These are phyloP conservation scores for Neopestalotiopsis sp. DNA, from an alignment of 2,329 filamentous ascomycete species.

Conservation along the genomic window DNA sequence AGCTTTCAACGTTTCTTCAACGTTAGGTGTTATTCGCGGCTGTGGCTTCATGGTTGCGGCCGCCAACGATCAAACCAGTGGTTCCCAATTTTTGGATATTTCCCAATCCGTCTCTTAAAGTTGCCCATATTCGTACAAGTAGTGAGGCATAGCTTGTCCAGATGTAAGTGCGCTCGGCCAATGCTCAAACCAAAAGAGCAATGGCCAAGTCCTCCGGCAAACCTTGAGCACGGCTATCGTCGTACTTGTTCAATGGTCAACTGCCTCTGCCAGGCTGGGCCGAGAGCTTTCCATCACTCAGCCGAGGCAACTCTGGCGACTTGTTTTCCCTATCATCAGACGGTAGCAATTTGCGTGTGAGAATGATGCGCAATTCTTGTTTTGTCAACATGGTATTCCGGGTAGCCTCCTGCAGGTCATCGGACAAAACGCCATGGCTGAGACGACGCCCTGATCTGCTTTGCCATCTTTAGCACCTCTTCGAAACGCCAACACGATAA, in stretches of 20 bases:
- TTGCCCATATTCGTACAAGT: not conserved
- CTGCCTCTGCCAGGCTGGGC: not conserved
- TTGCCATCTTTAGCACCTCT: not conserved
- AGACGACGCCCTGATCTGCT: not conserved
- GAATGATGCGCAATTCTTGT: not conserved
- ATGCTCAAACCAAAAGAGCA: not conserved
- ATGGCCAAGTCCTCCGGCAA: slow-evolving; percentile 1
- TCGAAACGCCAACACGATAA: not conserved
- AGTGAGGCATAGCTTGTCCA: not conserved
- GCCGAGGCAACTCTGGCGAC: too few relatives aligned
- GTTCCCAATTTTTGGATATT: not conserved
- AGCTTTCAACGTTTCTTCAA: not conserved
- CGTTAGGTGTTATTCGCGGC: not conserved
- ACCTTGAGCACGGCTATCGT: not conserved
- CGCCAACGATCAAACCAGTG: not conserved
- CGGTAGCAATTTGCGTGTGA: too few relatives aligned
- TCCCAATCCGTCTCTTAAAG: not conserved
- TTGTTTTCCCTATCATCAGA: too few relatives aligned
- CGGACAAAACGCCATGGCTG: not conserved
- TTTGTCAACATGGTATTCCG: not conserved
- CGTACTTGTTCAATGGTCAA: not conserved
- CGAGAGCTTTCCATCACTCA: not conserved
- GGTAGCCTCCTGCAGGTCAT: not conserved
- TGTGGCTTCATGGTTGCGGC: not conserved
- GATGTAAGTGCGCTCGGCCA: not conserved